Base-by-base conservation (phyloP, 441 rosid genomes). In the Erodium texanum region DNA sequence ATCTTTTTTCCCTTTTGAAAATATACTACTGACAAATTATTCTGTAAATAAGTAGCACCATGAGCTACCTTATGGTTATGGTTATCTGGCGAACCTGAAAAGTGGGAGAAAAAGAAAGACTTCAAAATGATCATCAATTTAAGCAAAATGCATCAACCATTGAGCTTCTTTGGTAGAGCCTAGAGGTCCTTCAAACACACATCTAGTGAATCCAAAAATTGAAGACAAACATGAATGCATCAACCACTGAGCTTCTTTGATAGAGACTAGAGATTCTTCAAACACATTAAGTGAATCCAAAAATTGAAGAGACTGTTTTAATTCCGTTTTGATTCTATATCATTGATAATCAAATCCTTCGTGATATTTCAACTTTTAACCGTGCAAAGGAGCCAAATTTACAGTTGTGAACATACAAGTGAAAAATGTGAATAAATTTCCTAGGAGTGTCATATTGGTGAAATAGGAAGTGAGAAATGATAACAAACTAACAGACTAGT, bases 51-150 rank as follows among this genome's bases (percentile, higher is more conserved):
- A 62, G 64, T 19, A 34, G 52, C 36, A 8, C 27, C 5, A 1
- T 10, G 54, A 45, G 24, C 45, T 65, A 74, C 77, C 77, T 74
- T 66, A 74, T 0, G 11, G 77, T 74, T 61, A 74, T 70, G 3
- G 77, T 29, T 66, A 74, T 69, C 73, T 74, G 77, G 38, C 73
- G 62, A 2, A 69, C 73, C 77, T 74, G 77, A 24, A 62, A 67
- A n/a, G 34, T 29, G 29, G 6, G 38, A 29, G 63, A 32, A 24
- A 43, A 9, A 29, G 23, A 58, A 32, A 50, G 22, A 24, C 50
- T 24, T 41, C 38, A 70, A 59, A 36, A 5, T 38, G 24, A 58
- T 58, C 11, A 58, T 22, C 11, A 19, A 18, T 18, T 9, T 6
- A 22, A 18, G 62, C 14, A 58, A 9, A 58, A 58, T 9, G 27